Evolutionary conservation across 169 alveolate genomes (phyloP), one percentile per base, ranked within the genome.

Genomic region (Eimeria necatrix): DNA sequence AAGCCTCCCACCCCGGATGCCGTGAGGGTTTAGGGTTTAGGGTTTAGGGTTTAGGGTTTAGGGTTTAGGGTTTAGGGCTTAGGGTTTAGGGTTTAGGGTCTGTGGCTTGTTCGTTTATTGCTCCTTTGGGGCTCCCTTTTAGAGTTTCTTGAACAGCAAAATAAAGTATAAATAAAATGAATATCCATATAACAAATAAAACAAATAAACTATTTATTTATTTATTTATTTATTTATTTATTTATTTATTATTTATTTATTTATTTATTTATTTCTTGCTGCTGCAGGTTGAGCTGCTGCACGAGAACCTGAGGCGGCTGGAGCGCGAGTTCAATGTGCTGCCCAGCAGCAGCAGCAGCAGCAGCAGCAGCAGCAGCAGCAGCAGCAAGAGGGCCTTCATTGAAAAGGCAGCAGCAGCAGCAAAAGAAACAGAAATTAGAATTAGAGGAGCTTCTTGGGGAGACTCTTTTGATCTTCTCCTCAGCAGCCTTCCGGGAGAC

Each of bases 61-160:
- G 51, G 81, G 81, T 26, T 71, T 26, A 26, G 81, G 53, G 81
- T 32, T 32, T 71, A 32, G 81, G 53, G 81, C 26, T 71, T 71
- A 71, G 81, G 81, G 53, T 26, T 32, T 71, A 32, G 81, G 81
- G 81, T 71, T 71, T 71, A 71, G 81, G 81, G 81, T 71, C 41
- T 71, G 14, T 48, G 52, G 52, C 26, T 22, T 32, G 10, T 24
- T n/a, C 46, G 74, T 64, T 64, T 64, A 64, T n/a, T n/a, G 74
- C 5, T 64, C 20, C 41, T 32, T 32, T 2, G 41, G 41, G 41
- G 41, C 41, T 32, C 41, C 12, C 12, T 71, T 71, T n/a, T 32
- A 20, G 81, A 10, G 52, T 3, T 20, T 71, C 22, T 68, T n/a
- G 78, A 68, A n/a, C 51, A 68, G 51, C 52, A 71, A 52, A 71